Conservation (phyloP, 2,329 filamentous ascomycete genomes). For the Colletotrichum spaethianum region DNA sequence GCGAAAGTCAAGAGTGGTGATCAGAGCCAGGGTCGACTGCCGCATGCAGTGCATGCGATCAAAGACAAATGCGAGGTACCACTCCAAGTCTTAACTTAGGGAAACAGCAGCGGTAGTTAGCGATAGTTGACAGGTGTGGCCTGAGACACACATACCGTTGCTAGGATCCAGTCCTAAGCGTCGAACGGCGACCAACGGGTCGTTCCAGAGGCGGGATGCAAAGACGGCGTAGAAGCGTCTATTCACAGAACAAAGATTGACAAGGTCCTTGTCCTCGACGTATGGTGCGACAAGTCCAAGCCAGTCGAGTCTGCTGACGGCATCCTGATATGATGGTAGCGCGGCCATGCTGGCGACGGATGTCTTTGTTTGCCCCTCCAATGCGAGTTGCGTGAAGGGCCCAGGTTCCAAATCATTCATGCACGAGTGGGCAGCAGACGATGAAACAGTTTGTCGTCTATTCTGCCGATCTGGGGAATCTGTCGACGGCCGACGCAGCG, state of each 20-base stretch:
- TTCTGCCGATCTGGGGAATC: neutral
- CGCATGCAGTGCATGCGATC: conserved; percentile 53
- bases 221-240: conserved; percentile 63
- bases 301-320: conserved; percentile 63
- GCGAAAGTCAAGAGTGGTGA: conserved; percentile 65
- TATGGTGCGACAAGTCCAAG: conserved; percentile 63
- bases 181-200: conserved; percentile 59
- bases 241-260: conserved; percentile 64
- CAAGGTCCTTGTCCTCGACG: conserved; percentile 57
- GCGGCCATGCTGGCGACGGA: conserved; percentile 24
- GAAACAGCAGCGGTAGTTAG: conserved; percentile 16
- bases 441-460: conserved; percentile 29
- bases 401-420: neutral
- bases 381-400: neutral
- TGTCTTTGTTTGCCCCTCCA: neutral
- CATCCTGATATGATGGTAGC: conserved; percentile 69
- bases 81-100: conserved; percentile 59
- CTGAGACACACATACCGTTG: conserved; percentile 56
- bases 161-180: conserved; percentile 58
- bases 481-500: neutral
- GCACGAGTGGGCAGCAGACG: neutral
- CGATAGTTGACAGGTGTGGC: neutral
- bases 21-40: conserved; percentile 57
- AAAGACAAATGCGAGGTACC: conserved; percentile 64
- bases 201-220: conserved; percentile 66